Evolutionary conservation across 1,284 basidiomycete genomes (phyloP).

Genomic region (Fomitopsis betulina): DNA sequence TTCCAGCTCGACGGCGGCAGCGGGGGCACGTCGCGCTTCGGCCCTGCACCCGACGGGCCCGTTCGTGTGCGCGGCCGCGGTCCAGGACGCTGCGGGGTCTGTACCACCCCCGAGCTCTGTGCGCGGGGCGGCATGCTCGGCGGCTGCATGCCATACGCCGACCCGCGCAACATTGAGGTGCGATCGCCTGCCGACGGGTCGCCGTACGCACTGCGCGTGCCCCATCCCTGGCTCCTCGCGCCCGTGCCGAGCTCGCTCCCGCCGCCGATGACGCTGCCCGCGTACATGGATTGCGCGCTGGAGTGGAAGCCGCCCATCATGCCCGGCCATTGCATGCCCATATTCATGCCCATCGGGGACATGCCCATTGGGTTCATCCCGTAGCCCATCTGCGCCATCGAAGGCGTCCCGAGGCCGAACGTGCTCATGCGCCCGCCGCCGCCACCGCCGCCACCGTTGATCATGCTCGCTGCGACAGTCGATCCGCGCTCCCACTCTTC

Average conservation of each 20-base stretch:
- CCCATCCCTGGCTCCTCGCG: slow-evolving; percentile 44
- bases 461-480: slow-evolving; percentile 28
- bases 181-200: slow-evolving; percentile 36
- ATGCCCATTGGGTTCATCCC: slow-evolving; percentile 34
- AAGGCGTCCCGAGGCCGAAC: slow-evolving; percentile 21
- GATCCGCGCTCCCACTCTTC: slow-evolving; percentile 85
- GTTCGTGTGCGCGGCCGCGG: slow-evolving; percentile 49
- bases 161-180: slow-evolving; percentile 19
- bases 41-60: slow-evolving; percentile 39
- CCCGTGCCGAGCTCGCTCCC: slow-evolving; percentile 51
- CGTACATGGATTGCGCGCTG: slow-evolving; percentile 52
- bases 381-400: slow-evolving; percentile 18
- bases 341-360: slow-evolving; percentile 34
- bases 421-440: slow-evolving; percentile 25
- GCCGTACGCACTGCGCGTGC: slow-evolving; percentile 62
- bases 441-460: slow-evolving; percentile 26
- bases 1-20: slow-evolving; percentile 65
- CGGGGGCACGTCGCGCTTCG: slow-evolving; percentile 24
- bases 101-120: slow-evolving; percentile 22
- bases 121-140: slow-evolving; percentile 15
- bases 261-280: slow-evolving; percentile 40
- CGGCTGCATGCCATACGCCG: slow-evolving; percentile 21
- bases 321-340: slow-evolving; percentile 39
- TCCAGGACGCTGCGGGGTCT: slow-evolving; percentile 16
- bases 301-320: slow-evolving; percentile 43